Conservation (phyloP, 768 basidiomycete genomes). For the Auriscalpium microsporum region DNA sequence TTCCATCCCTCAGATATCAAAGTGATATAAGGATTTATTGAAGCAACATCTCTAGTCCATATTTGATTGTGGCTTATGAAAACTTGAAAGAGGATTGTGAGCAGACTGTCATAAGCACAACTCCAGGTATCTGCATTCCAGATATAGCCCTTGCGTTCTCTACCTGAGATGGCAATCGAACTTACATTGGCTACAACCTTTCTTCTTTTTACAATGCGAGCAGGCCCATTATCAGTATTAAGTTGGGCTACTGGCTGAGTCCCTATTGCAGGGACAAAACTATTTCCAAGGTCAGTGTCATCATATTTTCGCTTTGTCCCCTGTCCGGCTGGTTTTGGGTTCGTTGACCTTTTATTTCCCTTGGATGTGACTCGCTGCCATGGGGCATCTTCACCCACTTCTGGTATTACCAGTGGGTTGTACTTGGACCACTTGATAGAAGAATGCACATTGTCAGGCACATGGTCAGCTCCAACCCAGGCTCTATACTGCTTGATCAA, state of each 20-base stretch:
- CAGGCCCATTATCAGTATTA: background rate
- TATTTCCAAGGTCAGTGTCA: background rate
- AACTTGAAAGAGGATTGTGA: background rate
- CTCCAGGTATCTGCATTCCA: conserved; percentile 1
- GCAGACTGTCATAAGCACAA: conserved; percentile 8
- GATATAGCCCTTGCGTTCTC: background rate
- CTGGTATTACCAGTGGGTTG: background rate
- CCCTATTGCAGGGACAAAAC: background rate
- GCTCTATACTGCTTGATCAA: background rate
- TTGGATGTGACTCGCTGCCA: background rate
- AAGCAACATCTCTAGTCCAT: background rate
- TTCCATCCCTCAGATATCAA: background rate
- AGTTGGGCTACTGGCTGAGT: background rate
- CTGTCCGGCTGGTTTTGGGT: no score
- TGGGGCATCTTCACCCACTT: background rate
- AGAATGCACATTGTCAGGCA: background rate
- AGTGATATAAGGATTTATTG: background rate
- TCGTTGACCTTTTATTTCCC: background rate
- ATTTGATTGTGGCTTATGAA: background rate
- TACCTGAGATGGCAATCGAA: no score
- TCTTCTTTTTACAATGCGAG: no score
- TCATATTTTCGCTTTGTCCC: background rate
- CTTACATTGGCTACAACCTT: background rate
- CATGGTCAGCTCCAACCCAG: background rate
- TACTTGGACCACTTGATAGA: background rate